phyloP scores from a whole-genome alignment of 345 rosid genomes.

The Bretschneidera sinensis region DNA sequence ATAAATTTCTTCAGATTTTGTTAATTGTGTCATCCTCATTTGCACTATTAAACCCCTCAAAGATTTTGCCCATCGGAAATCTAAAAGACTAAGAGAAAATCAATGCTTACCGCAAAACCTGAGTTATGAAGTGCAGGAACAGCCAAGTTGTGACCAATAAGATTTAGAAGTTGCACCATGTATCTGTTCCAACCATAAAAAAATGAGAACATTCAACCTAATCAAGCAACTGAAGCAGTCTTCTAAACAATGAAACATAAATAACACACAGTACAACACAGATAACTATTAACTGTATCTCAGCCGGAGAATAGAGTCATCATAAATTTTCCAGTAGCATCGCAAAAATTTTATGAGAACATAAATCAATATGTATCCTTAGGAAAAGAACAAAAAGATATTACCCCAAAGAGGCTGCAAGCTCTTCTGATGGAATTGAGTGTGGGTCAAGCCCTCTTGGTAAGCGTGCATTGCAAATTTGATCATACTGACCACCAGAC shows the following conservation, averaged over 20 bases:
- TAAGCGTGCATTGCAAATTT: conserved; percentile 79
- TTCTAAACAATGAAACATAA: background rate
- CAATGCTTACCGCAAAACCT: conserved; percentile 87
- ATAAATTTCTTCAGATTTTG: background rate
- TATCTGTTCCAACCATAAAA: conserved; percentile 43
- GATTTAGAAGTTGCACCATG: conserved; percentile 92
- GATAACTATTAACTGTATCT: background rate
- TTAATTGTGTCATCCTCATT: conserved; percentile 1
- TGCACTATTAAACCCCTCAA: conserved; percentile 5
- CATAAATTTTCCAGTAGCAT: background rate
- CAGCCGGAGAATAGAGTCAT: background rate
- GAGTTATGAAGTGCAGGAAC: conserved; percentile 85
- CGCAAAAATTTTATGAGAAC: background rate
- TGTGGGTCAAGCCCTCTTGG: conserved; percentile 96
- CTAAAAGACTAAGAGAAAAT: background rate
- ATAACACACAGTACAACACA: background rate
- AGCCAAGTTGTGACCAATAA: conserved; percentile 68
- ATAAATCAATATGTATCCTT: conserved; percentile 10
- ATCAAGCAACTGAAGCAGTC: background rate
- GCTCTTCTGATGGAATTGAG: conserved; percentile 86
- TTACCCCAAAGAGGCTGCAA: conserved; percentile 92
- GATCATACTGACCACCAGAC: conserved; percentile 49
- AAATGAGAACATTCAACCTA: conserved; percentile 12
- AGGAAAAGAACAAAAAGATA: conserved; percentile 1
- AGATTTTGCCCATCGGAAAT: background rate